Base-by-base conservation (phyloP, 768 basidiomycete genomes). In the Lentinus brumalis region DNA sequence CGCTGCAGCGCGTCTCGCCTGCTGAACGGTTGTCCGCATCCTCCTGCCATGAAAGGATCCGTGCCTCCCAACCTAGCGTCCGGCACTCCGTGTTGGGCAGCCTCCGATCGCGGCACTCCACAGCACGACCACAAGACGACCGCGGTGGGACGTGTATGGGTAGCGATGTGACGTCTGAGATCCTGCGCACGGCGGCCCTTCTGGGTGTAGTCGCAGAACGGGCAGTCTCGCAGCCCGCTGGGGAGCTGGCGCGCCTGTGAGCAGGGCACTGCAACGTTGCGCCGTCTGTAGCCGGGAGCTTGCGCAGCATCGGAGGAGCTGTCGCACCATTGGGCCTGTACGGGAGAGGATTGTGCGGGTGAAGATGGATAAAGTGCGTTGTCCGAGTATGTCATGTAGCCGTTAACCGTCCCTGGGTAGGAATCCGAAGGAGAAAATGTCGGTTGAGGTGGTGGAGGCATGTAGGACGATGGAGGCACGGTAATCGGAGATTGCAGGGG, bases 121-220 rank as follows among this genome's bases (percentile, higher is more conserved):
- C 62, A 63, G 40, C 62, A 63, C 16, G 54, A 41, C 62, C 62
- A 63, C 16, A 45, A 29, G 29, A 16, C 58, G n/a, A 49, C 52
- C 40, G 47, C 53, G 10, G 39, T 21, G 7, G 31, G 32, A 5
- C 40, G 44, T 14, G 42, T 49, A 50, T 63, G 62, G 31, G 62
- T 54, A 15, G 51, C 53, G 21, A 63, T 55, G 46, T 63, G 62
- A 12, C 62, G 57, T 32, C 50, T 44, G 38, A 63, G 51, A 38
- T 60, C 62, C 45, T 53, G 53, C 21, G 32, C 18, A 30, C 62
- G 58, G 35, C 57, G 21, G 21, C 26, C 47, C 9, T 35, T 41
- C 38, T 63, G 62, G 18, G 59, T 51, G 39, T 59, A 59, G 9
- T 5, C n/a, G 62, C 62, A 63, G n/a, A 12, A 35, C 4, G 50